Evolutionary conservation across 73 alveolate genomes (phyloP).

Genomic region (Uronychia setigera): DNA sequence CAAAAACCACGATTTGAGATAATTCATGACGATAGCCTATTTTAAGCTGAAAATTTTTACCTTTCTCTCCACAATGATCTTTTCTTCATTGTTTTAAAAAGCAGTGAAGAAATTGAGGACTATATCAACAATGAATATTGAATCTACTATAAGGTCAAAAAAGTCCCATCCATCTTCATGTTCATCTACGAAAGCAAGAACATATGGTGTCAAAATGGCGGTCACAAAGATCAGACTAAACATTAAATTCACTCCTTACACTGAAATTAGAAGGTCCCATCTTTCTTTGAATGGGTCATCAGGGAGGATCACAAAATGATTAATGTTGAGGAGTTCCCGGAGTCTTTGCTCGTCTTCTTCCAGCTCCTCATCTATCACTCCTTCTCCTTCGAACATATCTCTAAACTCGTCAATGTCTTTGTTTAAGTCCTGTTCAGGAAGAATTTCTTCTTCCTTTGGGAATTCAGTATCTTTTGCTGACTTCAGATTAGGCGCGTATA

Average conservation of each 20-base stretch:
- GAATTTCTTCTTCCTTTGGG: background rate
- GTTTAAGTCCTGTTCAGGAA: too few relatives aligned
- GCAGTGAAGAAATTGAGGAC: slow-evolving; percentile 71
- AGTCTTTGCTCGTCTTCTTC: slow-evolving; percentile 9
- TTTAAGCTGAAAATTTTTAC: background rate
- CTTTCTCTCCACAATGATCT: slow-evolving; percentile 47
- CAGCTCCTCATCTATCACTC: background rate
- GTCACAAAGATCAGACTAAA: slow-evolving; percentile 17
- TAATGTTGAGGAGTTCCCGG: background rate
- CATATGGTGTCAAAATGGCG: slow-evolving; percentile 66
- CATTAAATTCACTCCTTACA: background rate
- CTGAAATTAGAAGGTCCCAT: slow-evolving; percentile 42
- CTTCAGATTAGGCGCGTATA: background rate
- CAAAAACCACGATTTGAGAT: slow-evolving; percentile 72
- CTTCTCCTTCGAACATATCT: background rate
- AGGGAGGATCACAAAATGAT: slow-evolving; percentile 66
- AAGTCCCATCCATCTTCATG: slow-evolving; percentile 34
- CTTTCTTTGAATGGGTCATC: slow-evolving; percentile 74
- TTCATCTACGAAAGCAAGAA: slow-evolving; percentile 68
- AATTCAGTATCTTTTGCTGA: background rate
- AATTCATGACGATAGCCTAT: slow-evolving; percentile 51
- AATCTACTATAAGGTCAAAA: slow-evolving; percentile 57
- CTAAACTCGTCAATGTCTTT: background rate
- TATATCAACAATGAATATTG: slow-evolving; percentile 63
- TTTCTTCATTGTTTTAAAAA: slow-evolving; percentile 66